Base-by-base conservation (phyloP, 208 protist species). In the Angomonas desouzai region DNA sequence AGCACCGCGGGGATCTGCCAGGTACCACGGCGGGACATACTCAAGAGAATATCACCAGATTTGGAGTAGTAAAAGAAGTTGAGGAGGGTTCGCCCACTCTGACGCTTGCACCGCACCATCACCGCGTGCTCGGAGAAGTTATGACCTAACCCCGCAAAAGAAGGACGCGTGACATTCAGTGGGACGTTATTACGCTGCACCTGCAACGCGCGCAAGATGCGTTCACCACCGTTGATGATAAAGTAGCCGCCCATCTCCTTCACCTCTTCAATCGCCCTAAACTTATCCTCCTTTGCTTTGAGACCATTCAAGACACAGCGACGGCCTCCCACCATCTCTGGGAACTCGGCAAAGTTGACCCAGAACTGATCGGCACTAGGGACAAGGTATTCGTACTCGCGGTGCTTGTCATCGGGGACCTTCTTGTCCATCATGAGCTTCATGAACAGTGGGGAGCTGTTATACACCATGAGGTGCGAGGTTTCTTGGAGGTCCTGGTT, bases 231-330 rank as follows among this genome's bases (percentile, higher is more conserved):
- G 62, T 98, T 97, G 68, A 98, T 85, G 62, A 99, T 91, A 72
- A 99, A 99, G 89, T 99, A 99, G 20, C 98, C 98, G 48, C 98
- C 99, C n/a, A 97, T 51, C 79, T 99, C 98, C 69, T 96, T 83
- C 51, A 86, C 77, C 70, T 99, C 96, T 81, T 99, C 97, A 29
- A 91, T 34, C 1, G 83, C 90, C 43, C 85, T 73, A 67, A 84
- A 79, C 66, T 91, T 71, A 67, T 96, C 90, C 48, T 79, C 58
- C 32, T 74, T 69, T 38, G 75, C 40, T 64, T 95, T 62, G 10
- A 87, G 76, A 36, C 68, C 76, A 59, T 86, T 86, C 56, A 96
- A 67, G 18, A 81, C 83, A 67, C 90, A 96, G 27, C 87, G 84
- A 0, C 77, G 68, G 10, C 87, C 87, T 10, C 78, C 71, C 61